Evolutionary conservation across 2,329 filamentous ascomycete species (phyloP).

Genomic region (Sclerotinia spermophila): DNA sequence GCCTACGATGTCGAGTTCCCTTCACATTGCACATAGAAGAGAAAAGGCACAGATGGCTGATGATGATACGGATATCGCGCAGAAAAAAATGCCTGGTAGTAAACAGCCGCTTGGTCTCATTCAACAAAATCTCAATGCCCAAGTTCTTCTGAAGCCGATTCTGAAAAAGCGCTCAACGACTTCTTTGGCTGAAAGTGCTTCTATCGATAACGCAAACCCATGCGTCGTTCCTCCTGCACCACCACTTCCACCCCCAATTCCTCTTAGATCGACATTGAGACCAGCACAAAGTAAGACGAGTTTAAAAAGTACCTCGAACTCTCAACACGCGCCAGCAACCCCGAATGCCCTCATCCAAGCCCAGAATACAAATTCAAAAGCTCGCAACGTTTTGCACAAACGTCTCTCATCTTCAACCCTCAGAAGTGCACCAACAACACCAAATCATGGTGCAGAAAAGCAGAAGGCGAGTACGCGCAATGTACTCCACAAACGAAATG

Average conservation of each 20-base stretch:
- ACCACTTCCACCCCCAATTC: constrained; percentile 27
- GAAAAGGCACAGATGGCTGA: constrained; percentile 50
- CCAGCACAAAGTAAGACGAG: constrained; percentile 27
- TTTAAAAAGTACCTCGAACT: constrained; percentile 22
- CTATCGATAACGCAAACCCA: background rate
- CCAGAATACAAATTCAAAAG: constrained; percentile 21
- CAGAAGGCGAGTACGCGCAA: constrained; percentile 24
- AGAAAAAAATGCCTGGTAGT: constrained; percentile 16
- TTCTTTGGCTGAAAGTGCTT: constrained; percentile 26
- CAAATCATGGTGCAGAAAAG: constrained; percentile 21
- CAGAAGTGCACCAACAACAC: constrained; percentile 17
- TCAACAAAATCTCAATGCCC: constrained; percentile 22
- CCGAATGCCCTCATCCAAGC: constrained; percentile 15
- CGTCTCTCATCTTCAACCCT: constrained; percentile 23
- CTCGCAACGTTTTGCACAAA: constrained; percentile 30
- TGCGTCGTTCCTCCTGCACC: constrained; percentile 8
- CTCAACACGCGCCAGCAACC: constrained; percentile 15
- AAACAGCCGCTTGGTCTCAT: constrained; percentile 31
- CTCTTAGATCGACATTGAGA: constrained; percentile 25
- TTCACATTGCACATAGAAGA: constrained; percentile 43
- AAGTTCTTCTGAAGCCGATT: constrained; percentile 30
- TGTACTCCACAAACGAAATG: constrained; percentile 29
- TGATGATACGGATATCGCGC: constrained; percentile 32
- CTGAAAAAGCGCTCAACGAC: constrained; percentile 31
- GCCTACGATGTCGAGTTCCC: constrained; percentile 34